Evolutionary conservation across 2,329 filamentous ascomycete genomes (phyloP).

Genomic region (Fusarium sp.): DNA sequence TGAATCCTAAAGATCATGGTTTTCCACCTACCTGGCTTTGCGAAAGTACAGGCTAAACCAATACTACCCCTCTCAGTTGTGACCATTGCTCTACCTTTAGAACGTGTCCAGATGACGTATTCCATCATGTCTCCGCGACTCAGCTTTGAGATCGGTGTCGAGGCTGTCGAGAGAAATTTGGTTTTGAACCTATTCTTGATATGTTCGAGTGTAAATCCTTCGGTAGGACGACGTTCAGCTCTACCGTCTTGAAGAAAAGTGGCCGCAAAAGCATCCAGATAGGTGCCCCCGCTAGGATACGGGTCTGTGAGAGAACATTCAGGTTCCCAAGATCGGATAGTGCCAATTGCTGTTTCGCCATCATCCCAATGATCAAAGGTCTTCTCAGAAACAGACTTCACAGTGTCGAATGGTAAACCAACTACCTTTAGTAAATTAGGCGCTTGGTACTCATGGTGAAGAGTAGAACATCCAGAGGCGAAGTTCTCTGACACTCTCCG

Average conservation of each 20-base stretch:
- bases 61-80: neutral
- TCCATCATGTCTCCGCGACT: neutral
- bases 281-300: accelerated
- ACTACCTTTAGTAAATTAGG: neutral
- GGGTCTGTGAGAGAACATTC: neutral
- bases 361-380: neutral
- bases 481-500: accelerated
- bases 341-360: accelerated
- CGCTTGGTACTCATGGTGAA: neutral
- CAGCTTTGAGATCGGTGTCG: neutral
- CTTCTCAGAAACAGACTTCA: neutral
- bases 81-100: neutral
- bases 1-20: accelerated
- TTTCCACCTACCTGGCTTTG: neutral
- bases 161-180: neutral
- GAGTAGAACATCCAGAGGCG: neutral
- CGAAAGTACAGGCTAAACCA: neutral
- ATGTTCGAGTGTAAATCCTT: neutral
- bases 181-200: accelerated
- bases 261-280: neutral
- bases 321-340: neutral
- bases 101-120: neutral
- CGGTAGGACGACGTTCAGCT: neutral
- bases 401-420: neutral
- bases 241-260: neutral